These are phyloP conservation scores for Pyrus pyrifolia DNA, from an alignment of 306 rosid genomes.

Conservation along the genomic window DNA sequence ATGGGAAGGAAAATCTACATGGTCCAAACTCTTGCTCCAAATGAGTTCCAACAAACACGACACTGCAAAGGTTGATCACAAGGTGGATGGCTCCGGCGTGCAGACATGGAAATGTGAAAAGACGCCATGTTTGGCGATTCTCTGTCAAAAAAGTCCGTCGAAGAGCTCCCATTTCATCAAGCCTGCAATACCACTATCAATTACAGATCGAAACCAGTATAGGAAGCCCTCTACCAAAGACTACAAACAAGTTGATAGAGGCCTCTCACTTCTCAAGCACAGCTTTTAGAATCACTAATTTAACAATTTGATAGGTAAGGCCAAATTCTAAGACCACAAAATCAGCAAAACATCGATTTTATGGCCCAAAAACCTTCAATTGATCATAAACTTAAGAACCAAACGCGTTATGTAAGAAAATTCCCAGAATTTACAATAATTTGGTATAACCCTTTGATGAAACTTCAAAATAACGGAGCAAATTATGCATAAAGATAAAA, in stretches of 20 bases:
- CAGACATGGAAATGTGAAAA: slow-evolving; percentile 73
- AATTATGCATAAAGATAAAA: background rate
- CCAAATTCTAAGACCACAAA: background rate
- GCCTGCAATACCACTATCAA: slow-evolving; percentile 37
- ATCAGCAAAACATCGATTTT: background rate
- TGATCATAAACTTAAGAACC: background rate
- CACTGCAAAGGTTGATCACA: slow-evolving; percentile 63
- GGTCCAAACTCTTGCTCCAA: slow-evolving; percentile 78
- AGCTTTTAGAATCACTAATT: background rate
- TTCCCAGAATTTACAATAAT: background rate
- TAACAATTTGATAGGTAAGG: background rate
- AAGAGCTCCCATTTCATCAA: slow-evolving; percentile 86
- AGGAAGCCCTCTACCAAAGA: background rate
- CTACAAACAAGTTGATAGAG: background rate
- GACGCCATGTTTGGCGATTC: slow-evolving; percentile 68
- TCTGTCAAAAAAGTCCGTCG: slow-evolving; percentile 33
- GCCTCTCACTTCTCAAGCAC: background rate
- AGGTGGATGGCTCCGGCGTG: slow-evolving; percentile 84
- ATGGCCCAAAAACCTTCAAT: background rate
- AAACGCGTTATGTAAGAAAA: background rate
- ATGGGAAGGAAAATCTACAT: slow-evolving; percentile 23
- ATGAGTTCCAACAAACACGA: slow-evolving; percentile 60
- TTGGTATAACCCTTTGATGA: background rate
- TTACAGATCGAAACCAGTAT: background rate
- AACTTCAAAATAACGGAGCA: background rate